Base-by-base conservation (phyloP, 2,329 filamentous ascomycete species). In the Allantophomopsis lycopodina region DNA sequence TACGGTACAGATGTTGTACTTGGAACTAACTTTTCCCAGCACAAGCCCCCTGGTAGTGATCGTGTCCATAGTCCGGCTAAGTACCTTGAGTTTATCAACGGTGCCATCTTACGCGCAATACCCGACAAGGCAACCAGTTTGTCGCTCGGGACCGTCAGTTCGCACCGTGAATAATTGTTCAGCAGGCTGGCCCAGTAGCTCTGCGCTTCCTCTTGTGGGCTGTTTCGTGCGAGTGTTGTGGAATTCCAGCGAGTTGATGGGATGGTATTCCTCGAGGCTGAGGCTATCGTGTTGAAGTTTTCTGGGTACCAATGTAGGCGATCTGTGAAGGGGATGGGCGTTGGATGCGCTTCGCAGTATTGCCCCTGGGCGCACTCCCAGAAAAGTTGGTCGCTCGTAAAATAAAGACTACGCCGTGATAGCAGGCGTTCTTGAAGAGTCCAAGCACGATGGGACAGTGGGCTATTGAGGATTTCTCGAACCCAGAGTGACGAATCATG, bases 181-280 rank as follows among this genome's bases (percentile, higher is more conserved):
- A 44, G 15, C 38, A 45, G 20, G 28, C 41, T 13, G 38, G 39
- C 15, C 43, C 41, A 20, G 13, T 16, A n/a, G 13, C 5, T 11
- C 13, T n/a, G 5, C 13, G 15, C 13, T 12, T 33, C 13, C 13
- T 16, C 5, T 11, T 33, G 13, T n/a, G 13, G 13, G 8, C 20
- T 21, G 20, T 21, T 5, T 5, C 20, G 20, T 21, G 5, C 20
- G 20, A 21, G 20, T 21, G 5, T 21, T 16, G 32, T 33, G 7
- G 32, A 33, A 11, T 33, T 33, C 13, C 15, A 16, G 5, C 13
- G 13, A 5, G 12, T n/a, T 16, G 13, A n/a, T 5, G 32, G 32
- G 5, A 5, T 7, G 15, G 15, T 5, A 5, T 33, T 33, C 5
- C 20, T 21, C 20, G 5, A 21, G 20, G 20, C 20, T 21, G 5